Conservation (phyloP, 2,329 filamentous ascomycete species). For the Aspergillus spinulosporus region DNA sequence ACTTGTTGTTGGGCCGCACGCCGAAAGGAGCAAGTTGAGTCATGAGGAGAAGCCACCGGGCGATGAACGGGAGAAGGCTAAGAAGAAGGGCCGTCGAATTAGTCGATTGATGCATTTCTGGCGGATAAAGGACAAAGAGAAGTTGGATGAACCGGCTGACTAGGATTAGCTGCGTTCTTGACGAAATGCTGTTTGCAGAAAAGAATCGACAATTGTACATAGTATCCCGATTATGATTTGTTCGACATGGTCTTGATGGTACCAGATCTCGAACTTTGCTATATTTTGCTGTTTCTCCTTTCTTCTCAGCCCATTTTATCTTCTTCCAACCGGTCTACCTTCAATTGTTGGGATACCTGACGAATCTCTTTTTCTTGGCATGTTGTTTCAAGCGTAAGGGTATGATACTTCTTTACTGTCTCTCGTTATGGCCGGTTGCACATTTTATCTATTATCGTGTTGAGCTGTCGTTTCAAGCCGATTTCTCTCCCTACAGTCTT, state of each 20-base stretch:
- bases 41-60: slow-evolving; percentile 46
- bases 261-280: slow-evolving; percentile 3
- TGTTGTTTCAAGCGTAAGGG: slow-evolving; percentile 32
- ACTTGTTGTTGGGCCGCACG: slow-evolving; percentile 46
- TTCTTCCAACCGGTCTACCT: slow-evolving; percentile 22
- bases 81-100: slow-evolving; percentile 48
- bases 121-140: slow-evolving; percentile 50
- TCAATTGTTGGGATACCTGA: slow-evolving; percentile 29
- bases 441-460: slow-evolving; percentile 24
- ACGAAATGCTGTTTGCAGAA: slow-evolving; percentile 20
- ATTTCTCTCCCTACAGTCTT: slow-evolving; percentile 10
- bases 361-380: slow-evolving; percentile 38
- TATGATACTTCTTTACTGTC: slow-evolving; percentile 33
- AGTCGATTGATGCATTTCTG: slow-evolving; percentile 53
- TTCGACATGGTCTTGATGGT: slow-evolving; percentile 25
- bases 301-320: slow-evolving; percentile 3
- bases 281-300: slow-evolving; percentile 11
- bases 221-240: slow-evolving; percentile 23
- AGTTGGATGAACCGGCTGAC: slow-evolving; percentile 23
- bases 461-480: slow-evolving; percentile 16
- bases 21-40: slow-evolving; percentile 47
- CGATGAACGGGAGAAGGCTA: slow-evolving; percentile 41
- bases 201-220: slow-evolving; percentile 21
- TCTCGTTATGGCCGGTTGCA: slow-evolving; percentile 36
- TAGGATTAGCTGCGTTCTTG: slow-evolving; percentile 27